Base-by-base conservation (phyloP, 345 rosid genomes). In the Gossypium ekmanianum region DNA sequence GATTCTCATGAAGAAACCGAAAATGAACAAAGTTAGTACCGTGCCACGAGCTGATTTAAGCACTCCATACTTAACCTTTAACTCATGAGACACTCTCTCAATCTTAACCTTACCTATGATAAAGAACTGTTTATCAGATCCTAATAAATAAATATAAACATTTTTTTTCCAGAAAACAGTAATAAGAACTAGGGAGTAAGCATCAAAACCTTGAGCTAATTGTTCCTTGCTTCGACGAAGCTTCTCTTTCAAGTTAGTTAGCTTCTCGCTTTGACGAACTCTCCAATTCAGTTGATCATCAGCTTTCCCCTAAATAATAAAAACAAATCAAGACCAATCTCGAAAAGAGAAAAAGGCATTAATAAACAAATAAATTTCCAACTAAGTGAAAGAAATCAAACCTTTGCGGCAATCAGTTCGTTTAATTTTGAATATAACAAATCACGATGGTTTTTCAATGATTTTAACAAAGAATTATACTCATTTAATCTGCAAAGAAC, bases 281-380 rank as follows among this genome's bases (percentile, higher is more conserved):
- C 89, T 86, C 98, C 96, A 93, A 57, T 89, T 91, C 27, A 66
- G 76, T 69, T 93, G 97, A 81, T 90, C 92, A 82, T 87, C 97
- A 13, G 87, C 92, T 82, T 83, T 93, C n/a, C 91, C 91, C 98
- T 94, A 62, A 34, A 78, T 17, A 75, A 39, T 20, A 66, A 48
- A 34, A 66, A 59, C 18, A 69, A 67, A 54, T n/a, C 7, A 16
- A 61, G 18, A 57, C 39, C 20, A 24, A 61, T 3, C 41, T 34
- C 41, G 41, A 27, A 12, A 71, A 62, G 45, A 72, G 17, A 14
- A 59, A 75, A 26, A 34, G 9, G 0, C 2, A 45, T 1, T 29
- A 27, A 74, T 29, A 59, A 24, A 69, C 54, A 47, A 61, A 26
- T 26, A 61, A 61, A 5, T 61, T 29, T 41, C 10, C 11, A 44